Evolutionary conservation across 2,329 filamentous ascomycete species (phyloP).

Genomic region (Ophidiomyces ophidiicola): DNA sequence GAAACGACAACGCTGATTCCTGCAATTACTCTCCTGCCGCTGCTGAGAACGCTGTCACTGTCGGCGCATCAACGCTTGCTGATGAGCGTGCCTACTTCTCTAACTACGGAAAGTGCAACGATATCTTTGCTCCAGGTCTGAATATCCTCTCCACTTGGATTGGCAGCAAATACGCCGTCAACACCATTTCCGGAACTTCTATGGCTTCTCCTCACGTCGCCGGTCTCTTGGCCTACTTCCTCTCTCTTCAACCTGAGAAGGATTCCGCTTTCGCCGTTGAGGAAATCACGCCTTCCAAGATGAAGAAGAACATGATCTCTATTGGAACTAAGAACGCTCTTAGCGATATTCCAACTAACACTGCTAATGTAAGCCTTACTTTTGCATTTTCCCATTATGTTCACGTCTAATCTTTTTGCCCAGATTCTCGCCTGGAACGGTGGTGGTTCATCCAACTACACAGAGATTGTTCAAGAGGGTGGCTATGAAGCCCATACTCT

Average conservation of each 20-base stretch:
- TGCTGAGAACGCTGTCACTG: constrained; percentile 81
- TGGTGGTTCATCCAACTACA: constrained; percentile 85
- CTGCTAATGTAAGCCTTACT: constrained; percentile 55
- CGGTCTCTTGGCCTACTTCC: constrained; percentile 93
- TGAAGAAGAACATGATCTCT: constrained; percentile 77
- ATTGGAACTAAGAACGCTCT: constrained; percentile 71
- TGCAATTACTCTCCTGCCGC: constrained; percentile 98
- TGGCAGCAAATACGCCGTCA: constrained; percentile 86
- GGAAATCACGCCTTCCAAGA: constrained; percentile 79
- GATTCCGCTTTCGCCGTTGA: constrained; percentile 88
- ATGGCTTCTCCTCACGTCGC: constrained; percentile 97
- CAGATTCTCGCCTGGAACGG: constrained; percentile 94
- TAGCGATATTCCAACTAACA: constrained; percentile 69
- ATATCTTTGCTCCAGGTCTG: constrained; percentile 95
- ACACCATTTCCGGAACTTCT: constrained; percentile 98
- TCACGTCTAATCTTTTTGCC: constrained; percentile 20
- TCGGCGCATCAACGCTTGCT: constrained; percentile 83
- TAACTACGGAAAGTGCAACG: constrained; percentile 98
- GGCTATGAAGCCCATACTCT: constrained; percentile 48
- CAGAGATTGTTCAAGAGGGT: constrained; percentile 62
- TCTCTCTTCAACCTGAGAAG: constrained; percentile 81
- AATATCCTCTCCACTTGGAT: constrained; percentile 99
- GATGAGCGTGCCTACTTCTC: constrained; percentile 99
- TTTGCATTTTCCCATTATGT: neutral
- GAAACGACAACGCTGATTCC: constrained; percentile 97